Base-by-base conservation (phyloP, 2,329 filamentous ascomycete genomes). In the Fusarium succisae region DNA sequence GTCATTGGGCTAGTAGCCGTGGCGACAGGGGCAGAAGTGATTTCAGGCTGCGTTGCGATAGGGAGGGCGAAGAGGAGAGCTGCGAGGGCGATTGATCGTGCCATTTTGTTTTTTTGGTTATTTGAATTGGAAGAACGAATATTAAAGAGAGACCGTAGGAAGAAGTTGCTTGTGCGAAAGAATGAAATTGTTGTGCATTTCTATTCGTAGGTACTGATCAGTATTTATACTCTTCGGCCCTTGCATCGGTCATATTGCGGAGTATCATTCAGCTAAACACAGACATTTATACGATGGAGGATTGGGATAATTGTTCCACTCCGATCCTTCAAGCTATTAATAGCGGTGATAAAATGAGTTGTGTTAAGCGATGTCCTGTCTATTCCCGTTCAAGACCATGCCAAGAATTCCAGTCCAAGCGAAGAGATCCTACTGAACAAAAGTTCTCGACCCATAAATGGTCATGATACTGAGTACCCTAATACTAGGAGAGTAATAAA, bases 101-200 rank as follows among this genome's bases (percentile, higher is more conserved):
- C 47, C 47, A 51, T 32, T 24, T 32, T 32, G 5, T 12, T n/a
- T n/a, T 30, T n/a, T 24, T 18, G 3, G 8, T 12, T 0, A 15
- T 4, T 18, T 18, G 5, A 32, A 24, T 7, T 18, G 7, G 11
- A 14, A 5, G 8, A 50, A 24, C 1, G 5, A 18, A 32, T 32
- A 3, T 32, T 14, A 32, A 32, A 2, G 15, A 51, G 11, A 32
- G 47, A 24, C 22, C 4, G 2, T 10, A 8, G 2, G 3, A 5
- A 32, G 1, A 18, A 5, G 15, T 18, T 32, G 0, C 5, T 5
- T 9, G 0, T n/a, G 22, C 6, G 13, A 8, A 6, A n/a, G 28
- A 50, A 32, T 32, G 14, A 0, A n/a, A 48, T 22, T 17, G 1
- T 17, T 11, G 14, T 12, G 20, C 5, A 8, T 22, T 18, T 30